Percentiles rank a stretch among this genome's conserved stretches.
phyloP scores from a whole-genome alignment of 169 alveolate genomes.

The Cryptosporidium parvum region DNA sequence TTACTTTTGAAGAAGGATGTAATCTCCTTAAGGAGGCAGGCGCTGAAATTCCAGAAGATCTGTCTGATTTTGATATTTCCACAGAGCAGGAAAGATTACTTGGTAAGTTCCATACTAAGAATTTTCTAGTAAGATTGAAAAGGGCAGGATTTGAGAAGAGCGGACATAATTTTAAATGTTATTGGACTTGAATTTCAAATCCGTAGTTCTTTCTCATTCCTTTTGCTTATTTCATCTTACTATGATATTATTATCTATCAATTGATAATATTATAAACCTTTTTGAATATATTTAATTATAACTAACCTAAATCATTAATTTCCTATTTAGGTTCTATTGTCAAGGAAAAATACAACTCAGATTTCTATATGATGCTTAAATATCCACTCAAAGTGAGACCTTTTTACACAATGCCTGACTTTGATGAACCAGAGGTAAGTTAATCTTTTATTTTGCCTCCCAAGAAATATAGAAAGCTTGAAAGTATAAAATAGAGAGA shows the following conservation, averaged over 20 bases:
- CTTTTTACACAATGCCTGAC: slow-evolving; percentile 99
- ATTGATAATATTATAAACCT: too few relatives aligned
- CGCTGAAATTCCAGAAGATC: slow-evolving; percentile 85
- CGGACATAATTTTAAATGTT: too few relatives aligned
- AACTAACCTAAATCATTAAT: not conserved
- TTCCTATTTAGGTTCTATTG: slow-evolving; percentile 85
- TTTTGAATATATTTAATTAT: not conserved
- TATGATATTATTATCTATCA: too few relatives aligned
- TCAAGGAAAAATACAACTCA: slow-evolving; percentile 94
- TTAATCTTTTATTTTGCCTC: not conserved
- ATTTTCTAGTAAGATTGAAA: not conserved
- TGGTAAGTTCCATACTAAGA: slow-evolving; percentile 81
- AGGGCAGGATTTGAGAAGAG: not conserved
- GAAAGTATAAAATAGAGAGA: too few relatives aligned
- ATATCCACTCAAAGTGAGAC: slow-evolving; percentile 97
- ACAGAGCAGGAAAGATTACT: slow-evolving; percentile 96
- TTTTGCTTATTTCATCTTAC: not conserved
- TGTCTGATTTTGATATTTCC: slow-evolving; percentile 88
- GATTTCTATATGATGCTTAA: slow-evolving; percentile 97
- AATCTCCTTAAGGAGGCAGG: slow-evolving; percentile 90
- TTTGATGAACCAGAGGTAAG: slow-evolving; percentile 90
- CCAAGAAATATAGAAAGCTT: not conserved
- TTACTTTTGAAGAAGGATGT: slow-evolving; percentile 90
- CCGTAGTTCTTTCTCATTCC: not conserved
- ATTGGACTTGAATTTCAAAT: not conserved